Base-by-base conservation (phyloP, 202 grass and related monocot species). In the Thinopyrum obtusiflorum region DNA sequence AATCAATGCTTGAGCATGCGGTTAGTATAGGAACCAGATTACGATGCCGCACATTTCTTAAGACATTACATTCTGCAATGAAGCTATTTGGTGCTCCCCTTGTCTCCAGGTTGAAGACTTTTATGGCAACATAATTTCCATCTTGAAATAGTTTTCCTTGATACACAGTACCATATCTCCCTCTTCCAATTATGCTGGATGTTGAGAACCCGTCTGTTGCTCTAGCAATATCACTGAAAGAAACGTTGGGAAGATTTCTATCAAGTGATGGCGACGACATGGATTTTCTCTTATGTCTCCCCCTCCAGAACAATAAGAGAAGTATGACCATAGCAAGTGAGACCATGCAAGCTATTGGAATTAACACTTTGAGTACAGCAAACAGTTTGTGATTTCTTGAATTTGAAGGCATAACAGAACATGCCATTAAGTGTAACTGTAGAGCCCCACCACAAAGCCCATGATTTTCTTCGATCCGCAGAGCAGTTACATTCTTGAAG, bases 191-290 rank as follows among this genome's bases (percentile, higher is more conserved):
- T 20, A 89, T 57, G 11, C 60, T 51, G 27, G 77, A 70, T 2
- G 51, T 8, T 11, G 86, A 81, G 62, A 88, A 91, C 37, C 70
- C 13, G 35, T 78, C 26, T 68, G 86, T 91, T 79, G 86, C 82
- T 72, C 69, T 83, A 12, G n/a, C 78, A 29, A 91, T 44, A 61
- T 91, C 83, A 79, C 37, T 83, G 46, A 88, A 91, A 39, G 82
- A 68, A 73, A 91, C 72, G 69, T 65, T 80, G 21, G 71, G 55
- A 17, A 69, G 84, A 28, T 46, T 23, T 68, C 76, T 77, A 29
- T 76, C 66, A 78, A 61, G 12, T 76, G 73, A 36, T 21, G 75
- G 75, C 11, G 20, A 40, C 17, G 24, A 42, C 20, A 32, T 39
- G 53, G 65, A 31, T 71, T 64, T 15, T 47, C 47, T 60, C n/a